Conservation (phyloP, 306 rosid species). For the Vigna mungo region DNA sequence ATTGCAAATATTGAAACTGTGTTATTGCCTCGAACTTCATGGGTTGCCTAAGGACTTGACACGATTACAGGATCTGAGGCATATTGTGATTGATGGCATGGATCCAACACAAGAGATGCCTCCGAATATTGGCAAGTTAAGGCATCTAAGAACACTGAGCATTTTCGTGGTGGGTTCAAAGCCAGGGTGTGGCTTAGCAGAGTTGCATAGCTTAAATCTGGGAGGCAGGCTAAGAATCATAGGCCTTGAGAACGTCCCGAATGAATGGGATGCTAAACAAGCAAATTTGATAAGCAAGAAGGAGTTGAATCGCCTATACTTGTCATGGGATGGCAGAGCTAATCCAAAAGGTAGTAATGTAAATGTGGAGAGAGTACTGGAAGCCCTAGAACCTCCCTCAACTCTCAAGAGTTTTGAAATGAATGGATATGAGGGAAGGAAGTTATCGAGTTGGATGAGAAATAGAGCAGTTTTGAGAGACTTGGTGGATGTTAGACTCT, state of each 20-base stretch:
- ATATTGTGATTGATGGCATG: background rate
- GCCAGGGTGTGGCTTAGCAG: background rate
- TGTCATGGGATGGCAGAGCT: background rate
- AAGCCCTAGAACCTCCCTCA: constrained; percentile 11
- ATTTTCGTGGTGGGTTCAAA: constrained; percentile 14
- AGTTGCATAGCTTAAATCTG: constrained; percentile 3
- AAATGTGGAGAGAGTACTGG: background rate
- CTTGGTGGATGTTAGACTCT: background rate
- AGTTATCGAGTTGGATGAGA: background rate
- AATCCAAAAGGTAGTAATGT: background rate
- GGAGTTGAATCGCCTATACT: background rate
- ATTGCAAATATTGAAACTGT: constrained; percentile 13
- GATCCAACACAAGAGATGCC: background rate
- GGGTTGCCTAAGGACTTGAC: background rate
- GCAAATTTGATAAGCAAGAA: constrained; percentile 9
- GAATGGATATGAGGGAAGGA: background rate
- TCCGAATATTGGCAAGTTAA: background rate
- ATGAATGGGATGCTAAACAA: constrained; percentile 1
- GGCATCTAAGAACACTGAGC: constrained; percentile 2
- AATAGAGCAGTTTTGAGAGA: background rate
- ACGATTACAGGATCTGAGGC: constrained; percentile 1
- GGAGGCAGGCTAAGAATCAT: constrained; percentile 8
- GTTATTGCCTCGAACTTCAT: fast-evolving
- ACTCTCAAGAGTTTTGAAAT: constrained; percentile 1
- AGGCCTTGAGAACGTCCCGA: constrained; percentile 5